Base-by-base conservation (phyloP, 352 stramenopile genomes). In the Pythium sp. region DNA sequence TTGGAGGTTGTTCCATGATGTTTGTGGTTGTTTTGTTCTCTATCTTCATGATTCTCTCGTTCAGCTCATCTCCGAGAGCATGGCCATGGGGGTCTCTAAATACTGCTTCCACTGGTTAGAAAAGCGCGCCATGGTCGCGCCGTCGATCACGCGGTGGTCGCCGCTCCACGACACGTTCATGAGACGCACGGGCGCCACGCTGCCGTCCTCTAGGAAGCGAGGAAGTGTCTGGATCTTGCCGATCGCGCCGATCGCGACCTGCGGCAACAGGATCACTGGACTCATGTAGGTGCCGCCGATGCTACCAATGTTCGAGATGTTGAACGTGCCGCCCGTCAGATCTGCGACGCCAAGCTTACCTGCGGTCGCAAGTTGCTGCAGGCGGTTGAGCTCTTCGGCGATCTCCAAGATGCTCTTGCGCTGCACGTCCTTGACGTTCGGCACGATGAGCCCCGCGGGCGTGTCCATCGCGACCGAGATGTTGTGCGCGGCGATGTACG, bases 381-480 rank as follows among this genome's bases (percentile, higher is more conserved):
- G 82, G 3, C 87, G 78, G 62, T 90, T 89, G 57, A 99, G 79
- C 46, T 94, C 86, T 65, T 88, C 76, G 7, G 86, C 88, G 62
- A 96, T 93, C 26, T 94, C 84, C 9, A 96, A 58, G 55, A 94
- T 87, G 62, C 86, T 94, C 72, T 94, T 96, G 20, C 56, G 72
- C 81, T 94, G 64, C 41, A 98, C 93, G 69, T 95, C 84, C 70
- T 97, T 97, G 62, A 99, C 86, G 61, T 98, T 98, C 18, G 97
- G 97, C 46, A 99, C 98, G 51, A 99, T 89, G 54, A 99, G 77
- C 20, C 98, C 98, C 41, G 86, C 84, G 0, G 94, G 90, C 0
- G 97, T 99, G 78, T 99, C 97, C 90, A 99, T 99, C 28, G 98
- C 98, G 51, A 99, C 86, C 34, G 96, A 98, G 71, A 99, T 98